Evolutionary conservation across 2,329 filamentous ascomycete species (phyloP).

Genomic region (Colletotrichum lentis): DNA sequence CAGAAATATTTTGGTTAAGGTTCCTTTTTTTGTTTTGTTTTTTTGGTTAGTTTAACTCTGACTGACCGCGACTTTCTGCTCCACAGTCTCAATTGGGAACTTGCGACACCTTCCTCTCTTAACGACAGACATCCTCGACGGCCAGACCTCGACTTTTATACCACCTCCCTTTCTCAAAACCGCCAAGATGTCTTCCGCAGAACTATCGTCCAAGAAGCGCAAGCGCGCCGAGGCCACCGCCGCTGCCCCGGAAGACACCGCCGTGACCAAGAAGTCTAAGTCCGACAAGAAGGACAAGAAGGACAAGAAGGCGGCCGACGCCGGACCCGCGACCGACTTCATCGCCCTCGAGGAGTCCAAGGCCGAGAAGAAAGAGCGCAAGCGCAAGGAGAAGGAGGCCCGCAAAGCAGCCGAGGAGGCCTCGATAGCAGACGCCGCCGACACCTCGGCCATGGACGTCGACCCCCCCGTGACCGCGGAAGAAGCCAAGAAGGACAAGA

Average conservation of each 20-base stretch:
- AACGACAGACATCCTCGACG: neutral
- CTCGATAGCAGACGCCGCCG: conserved; percentile 9
- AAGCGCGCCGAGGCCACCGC: conserved; percentile 40
- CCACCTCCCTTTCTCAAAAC: neutral
- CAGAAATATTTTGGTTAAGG: conserved; percentile 7
- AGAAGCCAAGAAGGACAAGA: conserved; percentile 38
- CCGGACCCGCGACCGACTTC: conserved; percentile 22
- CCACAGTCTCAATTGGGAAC: conserved; percentile 3
- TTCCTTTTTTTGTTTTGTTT: neutral
- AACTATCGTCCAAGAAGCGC: conserved; percentile 41
- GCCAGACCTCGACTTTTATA: neutral
- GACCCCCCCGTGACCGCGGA: conserved; percentile 28
- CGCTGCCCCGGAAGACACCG: conserved; percentile 23
- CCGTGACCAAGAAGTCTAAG: conserved; percentile 41
- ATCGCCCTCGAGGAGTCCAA: conserved; percentile 37
- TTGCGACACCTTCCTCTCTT: neutral
- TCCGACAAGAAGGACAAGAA: conserved; percentile 41
- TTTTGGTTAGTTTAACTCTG: too few relatives aligned
- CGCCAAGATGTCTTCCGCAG: conserved; percentile 27
- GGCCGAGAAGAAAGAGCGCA: conserved; percentile 44
- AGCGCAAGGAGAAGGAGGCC: conserved; percentile 42
- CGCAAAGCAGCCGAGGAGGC: conserved; percentile 28
- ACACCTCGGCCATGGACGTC: conserved; percentile 30
- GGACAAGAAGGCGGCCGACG: conserved; percentile 37
- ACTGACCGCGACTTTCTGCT: conserved; percentile 5